phyloP scores from a whole-genome alignment of 164 flowering plant species.

The Magnolia sinica region DNA sequence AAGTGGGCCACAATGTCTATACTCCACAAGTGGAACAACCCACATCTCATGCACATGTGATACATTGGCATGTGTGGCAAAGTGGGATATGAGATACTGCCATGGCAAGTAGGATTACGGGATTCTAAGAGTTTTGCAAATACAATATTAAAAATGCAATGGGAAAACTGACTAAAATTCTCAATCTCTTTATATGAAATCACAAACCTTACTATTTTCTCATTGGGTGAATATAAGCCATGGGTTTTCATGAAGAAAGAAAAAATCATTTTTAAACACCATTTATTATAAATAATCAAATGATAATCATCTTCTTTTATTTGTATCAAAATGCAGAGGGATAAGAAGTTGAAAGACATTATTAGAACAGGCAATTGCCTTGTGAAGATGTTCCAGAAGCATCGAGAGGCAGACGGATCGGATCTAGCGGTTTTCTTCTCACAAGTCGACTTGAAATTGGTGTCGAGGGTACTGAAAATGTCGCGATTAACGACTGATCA shows the following conservation, averaged over 20 bases:
- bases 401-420: slow-evolving; percentile 15
- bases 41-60: too few relatives aligned
- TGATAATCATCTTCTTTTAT: neutral
- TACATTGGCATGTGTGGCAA: too few relatives aligned
- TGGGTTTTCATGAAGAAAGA: neutral
- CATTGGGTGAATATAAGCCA: too few relatives aligned
- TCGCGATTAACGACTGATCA: slow-evolving; percentile 60
- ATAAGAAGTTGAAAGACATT: slow-evolving; percentile 60
- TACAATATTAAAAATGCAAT: too few relatives aligned
- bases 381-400: slow-evolving; percentile 65
- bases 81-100: too few relatives aligned
- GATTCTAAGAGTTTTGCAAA: too few relatives aligned
- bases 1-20: too few relatives aligned
- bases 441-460: slow-evolving; percentile 59
- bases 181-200: neutral
- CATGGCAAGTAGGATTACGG: too few relatives aligned
- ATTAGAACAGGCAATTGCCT: slow-evolving; percentile 61
- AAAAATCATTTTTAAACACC: too few relatives aligned
- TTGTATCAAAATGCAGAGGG: slow-evolving; percentile 51
- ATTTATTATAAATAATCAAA: too few relatives aligned
- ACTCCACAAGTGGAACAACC: too few relatives aligned
- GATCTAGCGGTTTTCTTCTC: slow-evolving; percentile 35
- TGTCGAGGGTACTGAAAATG: slow-evolving; percentile 66
- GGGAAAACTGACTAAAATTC: neutral
- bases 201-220: neutral